phyloP scores from a whole-genome alignment of 2,329 filamentous ascomycete species.

The Fusarium sp. region DNA sequence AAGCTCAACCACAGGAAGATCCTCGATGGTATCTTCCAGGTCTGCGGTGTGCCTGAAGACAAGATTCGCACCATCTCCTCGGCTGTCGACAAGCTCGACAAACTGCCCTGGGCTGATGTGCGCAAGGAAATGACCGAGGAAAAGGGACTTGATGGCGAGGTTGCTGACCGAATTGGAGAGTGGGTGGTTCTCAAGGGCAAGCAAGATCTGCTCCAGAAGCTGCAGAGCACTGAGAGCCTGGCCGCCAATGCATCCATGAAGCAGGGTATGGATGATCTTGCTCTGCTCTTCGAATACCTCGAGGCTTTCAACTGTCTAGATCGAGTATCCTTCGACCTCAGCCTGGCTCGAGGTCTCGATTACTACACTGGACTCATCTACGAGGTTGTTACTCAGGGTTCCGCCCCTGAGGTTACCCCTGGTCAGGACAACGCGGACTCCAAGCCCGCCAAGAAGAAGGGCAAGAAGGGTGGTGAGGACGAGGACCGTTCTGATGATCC shows the following conservation, averaged over 20 bases:
- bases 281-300: constrained; percentile 82
- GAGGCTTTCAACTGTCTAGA: constrained; percentile 79
- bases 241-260: constrained; percentile 79
- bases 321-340: constrained; percentile 88
- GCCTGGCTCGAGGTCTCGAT: constrained; percentile 89
- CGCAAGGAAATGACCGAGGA: constrained; percentile 93
- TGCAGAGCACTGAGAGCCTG: constrained; percentile 75
- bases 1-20: constrained; percentile 97
- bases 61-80: constrained; percentile 91
- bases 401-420: constrained; percentile 63
- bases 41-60: constrained; percentile 87
- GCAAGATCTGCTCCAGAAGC: constrained; percentile 76
- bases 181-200: constrained; percentile 84
- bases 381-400: constrained; percentile 86
- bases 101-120: constrained; percentile 89
- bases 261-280: constrained; percentile 83
- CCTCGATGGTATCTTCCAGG: constrained; percentile 89
- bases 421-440: constrained; percentile 49
- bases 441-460: constrained; percentile 60
- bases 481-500: constrained; percentile 81
- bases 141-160: constrained; percentile 80
- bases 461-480: constrained; percentile 64
- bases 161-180: constrained; percentile 88
- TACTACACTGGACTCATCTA: constrained; percentile 94
- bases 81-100: constrained; percentile 96